Conservation (phyloP, 495 filamentous ascomycete genomes). For the Xylaria sp. region DNA sequence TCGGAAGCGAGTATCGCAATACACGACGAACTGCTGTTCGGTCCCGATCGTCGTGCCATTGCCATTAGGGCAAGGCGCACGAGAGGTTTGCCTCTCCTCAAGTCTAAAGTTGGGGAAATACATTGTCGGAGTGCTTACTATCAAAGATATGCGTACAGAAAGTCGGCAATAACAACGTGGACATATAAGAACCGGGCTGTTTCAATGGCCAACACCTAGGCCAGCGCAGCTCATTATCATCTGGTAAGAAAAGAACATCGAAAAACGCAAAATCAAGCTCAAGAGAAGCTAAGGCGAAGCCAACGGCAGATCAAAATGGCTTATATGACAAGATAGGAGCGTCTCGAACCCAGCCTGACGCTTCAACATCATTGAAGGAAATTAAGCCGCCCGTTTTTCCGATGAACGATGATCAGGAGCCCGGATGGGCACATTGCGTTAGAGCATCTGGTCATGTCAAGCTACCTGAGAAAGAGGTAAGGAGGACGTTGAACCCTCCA, state of each 20-base stretch:
- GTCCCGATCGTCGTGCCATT: conserved; percentile 45
- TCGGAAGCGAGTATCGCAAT: conserved; percentile 40
- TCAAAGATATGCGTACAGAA: background rate
- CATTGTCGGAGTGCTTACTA: background rate
- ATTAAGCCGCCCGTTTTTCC: background rate
- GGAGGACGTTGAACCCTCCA: background rate
- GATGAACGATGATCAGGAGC: conserved; percentile 25
- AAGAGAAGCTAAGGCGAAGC: background rate
- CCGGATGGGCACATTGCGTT: conserved; percentile 16
- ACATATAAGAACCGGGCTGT: conserved; percentile 1
- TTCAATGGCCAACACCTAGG: background rate
- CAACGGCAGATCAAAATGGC: background rate
- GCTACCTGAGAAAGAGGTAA: background rate
- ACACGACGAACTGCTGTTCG: conserved; percentile 42
- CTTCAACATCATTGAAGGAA: background rate
- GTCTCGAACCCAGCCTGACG: background rate
- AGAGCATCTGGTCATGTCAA: background rate
- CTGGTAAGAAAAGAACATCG: background rate
- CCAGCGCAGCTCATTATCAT: conserved; percentile 5
- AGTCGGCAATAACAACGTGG: background rate
- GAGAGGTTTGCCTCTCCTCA: conserved; percentile 11
- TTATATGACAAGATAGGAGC: conserved; percentile 13
- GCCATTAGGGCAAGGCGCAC: conserved; percentile 39
- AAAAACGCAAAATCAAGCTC: background rate
- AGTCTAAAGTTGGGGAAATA: background rate